Percentiles rank a stretch among this genome's conserved stretches.
phyloP scores from a whole-genome alignment of 1,284 basidiomycete species.

The Xanthoconium separans region DNA sequence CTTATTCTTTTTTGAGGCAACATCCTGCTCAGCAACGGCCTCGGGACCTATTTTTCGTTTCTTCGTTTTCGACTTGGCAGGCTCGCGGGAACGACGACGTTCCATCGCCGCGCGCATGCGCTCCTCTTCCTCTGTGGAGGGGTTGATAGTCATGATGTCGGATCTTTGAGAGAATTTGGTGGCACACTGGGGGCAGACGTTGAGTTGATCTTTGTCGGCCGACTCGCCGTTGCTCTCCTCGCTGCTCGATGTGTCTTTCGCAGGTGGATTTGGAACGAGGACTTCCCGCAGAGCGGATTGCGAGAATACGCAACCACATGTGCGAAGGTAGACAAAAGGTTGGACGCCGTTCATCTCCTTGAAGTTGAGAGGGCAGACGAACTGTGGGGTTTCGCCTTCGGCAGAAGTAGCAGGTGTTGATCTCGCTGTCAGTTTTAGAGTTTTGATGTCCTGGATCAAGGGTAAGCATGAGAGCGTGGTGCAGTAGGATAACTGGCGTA shows the following conservation, averaged over 20 bases:
- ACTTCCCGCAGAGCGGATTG: slow-evolving; percentile 73
- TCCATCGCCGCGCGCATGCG: slow-evolving; percentile 55
- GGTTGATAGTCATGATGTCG: slow-evolving; percentile 64
- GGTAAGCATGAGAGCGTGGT: neutral
- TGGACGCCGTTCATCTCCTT: slow-evolving; percentile 93
- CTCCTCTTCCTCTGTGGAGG: slow-evolving; percentile 56
- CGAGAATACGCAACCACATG: slow-evolving; percentile 89
- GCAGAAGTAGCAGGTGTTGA: slow-evolving; percentile 43
- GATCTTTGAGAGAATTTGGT: slow-evolving; percentile 57
- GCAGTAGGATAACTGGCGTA: slow-evolving; percentile 35
- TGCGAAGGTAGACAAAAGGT: slow-evolving; percentile 83
- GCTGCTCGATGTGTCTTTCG: slow-evolving; percentile 24
- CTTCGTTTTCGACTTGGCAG: slow-evolving; percentile 57
- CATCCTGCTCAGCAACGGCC: slow-evolving; percentile 35
- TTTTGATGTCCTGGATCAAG: slow-evolving; percentile 71
- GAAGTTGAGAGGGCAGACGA: slow-evolving; percentile 85
- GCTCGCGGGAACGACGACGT: slow-evolving; percentile 51
- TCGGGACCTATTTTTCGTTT: slow-evolving; percentile 56
- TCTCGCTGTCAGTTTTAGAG: slow-evolving; percentile 77
- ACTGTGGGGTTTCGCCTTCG: slow-evolving; percentile 58
- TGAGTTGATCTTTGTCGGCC: slow-evolving; percentile 37
- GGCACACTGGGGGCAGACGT: slow-evolving; percentile 73
- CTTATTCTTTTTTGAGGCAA: slow-evolving; percentile 44
- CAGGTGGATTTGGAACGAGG: slow-evolving; percentile 35
- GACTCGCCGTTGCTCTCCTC: slow-evolving; percentile 15